Evolutionary conservation across 164 flowering plant species (phyloP), one percentile per base, ranked within the genome.

Genomic region (Paratinospora sagittata): DNA sequence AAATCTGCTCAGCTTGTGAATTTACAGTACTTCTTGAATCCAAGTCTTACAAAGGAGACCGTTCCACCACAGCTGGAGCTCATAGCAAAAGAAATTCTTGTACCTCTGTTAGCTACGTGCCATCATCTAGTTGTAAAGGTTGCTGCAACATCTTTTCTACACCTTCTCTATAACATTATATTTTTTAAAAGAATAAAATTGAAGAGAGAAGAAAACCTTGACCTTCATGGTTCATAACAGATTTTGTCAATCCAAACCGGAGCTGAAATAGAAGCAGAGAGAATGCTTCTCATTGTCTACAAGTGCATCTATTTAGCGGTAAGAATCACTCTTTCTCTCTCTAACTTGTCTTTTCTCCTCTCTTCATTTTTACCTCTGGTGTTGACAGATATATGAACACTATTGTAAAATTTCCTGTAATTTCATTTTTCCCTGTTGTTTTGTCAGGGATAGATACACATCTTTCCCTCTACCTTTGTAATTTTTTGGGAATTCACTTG

Each of bases 281-380:
- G 81, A 72, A 37, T 78, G 36, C 82, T 91, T 81, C 88, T 84
- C 67, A 63, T 85, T 63, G 65, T 84, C 27, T 85, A 89, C 91
- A 91, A 91, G 78, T 91, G 97, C 82, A 80, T 88, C 19, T 82
- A 87, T 80, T 83, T 87, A 75, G 65, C 94, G 71, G 97, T 89
- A 78, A 89, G 94, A 64, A 8, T 37, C 41, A 61, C 12, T 58
- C 41, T 16, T 7, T 36, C 34, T 24, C 43, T 58, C 52, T 11
- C 6, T 27, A 10, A 27, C 10, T 10, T 12, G 27, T 0, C 43
- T 37, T 43, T 13, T 68, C 70, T 67, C 12, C 9, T 21, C 52
- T 47, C n/a, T n/a, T n/a, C n/a, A n/a, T 30, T 11, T 60, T 55
- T 24, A 10, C 12, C 45, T 39, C 6, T 19, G 11, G 49, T 4